Base-by-base conservation (phyloP, 352 stramenopile species). In the Pythium aristosporum region DNA sequence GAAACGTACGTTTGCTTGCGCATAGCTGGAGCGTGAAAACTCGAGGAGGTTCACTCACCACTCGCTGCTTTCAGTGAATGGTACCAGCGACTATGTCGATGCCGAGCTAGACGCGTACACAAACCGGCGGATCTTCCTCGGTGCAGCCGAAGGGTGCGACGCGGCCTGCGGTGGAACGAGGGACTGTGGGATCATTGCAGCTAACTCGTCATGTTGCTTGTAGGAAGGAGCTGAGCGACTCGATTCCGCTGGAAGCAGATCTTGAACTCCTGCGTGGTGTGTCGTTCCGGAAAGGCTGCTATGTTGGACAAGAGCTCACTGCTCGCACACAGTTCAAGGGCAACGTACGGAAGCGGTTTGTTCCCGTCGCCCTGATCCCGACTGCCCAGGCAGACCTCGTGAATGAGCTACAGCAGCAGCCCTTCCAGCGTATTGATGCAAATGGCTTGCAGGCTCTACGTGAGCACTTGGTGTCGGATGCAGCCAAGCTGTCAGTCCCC, bases 221-320 rank as follows among this genome's bases (percentile, higher is more conserved):
- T 20, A 73, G 66, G 3, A 63, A 48, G 3, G 89, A 97, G 49
- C 61, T 97, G 58, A 73, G 72, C 23, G 91, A 96, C 16, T 65
- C 65, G 3, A 98, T 98, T 54, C 94, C 94, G 10, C 79, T 98
- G 0, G 94, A 98, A 66, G 93, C 77, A 49, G 98, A 98, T 57
- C 69, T 98, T 2, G 94, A 98, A 43, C 75, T 97, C 36, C 69
- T 98, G 37, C 74, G 85, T 49, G 91, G 87, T 34, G 87, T 98
- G 36, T 94, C 79, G 15, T 98, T 98, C 72, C 75, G 79, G 41
- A 98, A 98, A 72, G 95, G 95, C 8, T 98, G 95, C 80, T 98
- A 98, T 68, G 79, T 98, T 16, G 95, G 95, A 2, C 95, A 98
- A 75, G 95, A 98, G 67, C 81, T 98, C 30, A 97, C 90, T 1